Evolutionary conservation across 2,329 filamentous ascomycete genomes (phyloP).

Genomic region (Exophiala aquamarina): DNA sequence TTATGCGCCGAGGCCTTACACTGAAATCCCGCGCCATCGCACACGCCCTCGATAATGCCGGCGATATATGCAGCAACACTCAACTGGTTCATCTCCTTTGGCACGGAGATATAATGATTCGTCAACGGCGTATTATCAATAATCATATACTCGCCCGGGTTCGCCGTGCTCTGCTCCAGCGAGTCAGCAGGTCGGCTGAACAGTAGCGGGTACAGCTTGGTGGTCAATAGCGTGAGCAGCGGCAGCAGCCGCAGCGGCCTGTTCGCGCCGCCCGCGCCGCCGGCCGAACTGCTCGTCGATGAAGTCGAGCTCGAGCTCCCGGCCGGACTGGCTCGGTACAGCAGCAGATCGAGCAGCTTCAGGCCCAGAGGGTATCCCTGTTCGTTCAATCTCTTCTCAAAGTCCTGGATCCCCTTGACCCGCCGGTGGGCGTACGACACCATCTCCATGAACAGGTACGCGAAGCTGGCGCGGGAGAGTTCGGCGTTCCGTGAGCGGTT

Average conservation of each 20-base stretch:
- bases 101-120: constrained; percentile 89
- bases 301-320: constrained; percentile 82
- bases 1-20: constrained; percentile 89
- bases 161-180: constrained; percentile 83
- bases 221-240: constrained; percentile 93
- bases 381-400: constrained; percentile 85
- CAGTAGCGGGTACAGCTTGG: constrained; percentile 85
- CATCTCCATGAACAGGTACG: constrained; percentile 95
- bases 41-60: constrained; percentile 91
- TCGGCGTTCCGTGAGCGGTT: constrained; percentile 87
- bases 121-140: constrained; percentile 97
- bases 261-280: constrained; percentile 54
- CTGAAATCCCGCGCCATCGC: constrained; percentile 87
- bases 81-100: constrained; percentile 91
- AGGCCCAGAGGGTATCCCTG: constrained; percentile 94
- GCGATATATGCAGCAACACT: constrained; percentile 96
- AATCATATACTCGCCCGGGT: constrained; percentile 97
- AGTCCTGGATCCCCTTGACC: constrained; percentile 88
- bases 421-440: constrained; percentile 89
- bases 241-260: constrained; percentile 86
- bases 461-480: constrained; percentile 89
- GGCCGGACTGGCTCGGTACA: constrained; percentile 78
- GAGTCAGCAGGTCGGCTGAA: constrained; percentile 89
- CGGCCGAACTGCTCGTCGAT: constrained; percentile 70
- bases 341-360: constrained; percentile 90